phyloP scores from a whole-genome alignment of 495 filamentous ascomycete species.

The Aspergillus campestris region DNA sequence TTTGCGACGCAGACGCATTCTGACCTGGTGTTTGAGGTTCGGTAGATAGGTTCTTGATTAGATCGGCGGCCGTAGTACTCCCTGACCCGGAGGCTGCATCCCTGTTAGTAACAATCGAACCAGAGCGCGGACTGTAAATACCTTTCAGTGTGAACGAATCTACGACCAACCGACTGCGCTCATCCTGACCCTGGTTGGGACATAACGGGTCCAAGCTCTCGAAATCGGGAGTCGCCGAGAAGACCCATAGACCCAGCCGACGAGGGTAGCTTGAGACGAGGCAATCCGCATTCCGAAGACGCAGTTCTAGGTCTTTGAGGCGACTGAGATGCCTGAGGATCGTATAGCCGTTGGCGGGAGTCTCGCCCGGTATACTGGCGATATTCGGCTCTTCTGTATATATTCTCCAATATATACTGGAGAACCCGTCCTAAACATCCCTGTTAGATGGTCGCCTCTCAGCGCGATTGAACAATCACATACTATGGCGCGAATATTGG shows the following conservation, averaged over 20 bases:
- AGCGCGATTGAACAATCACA: slow-evolving; percentile 10
- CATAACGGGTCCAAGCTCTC: slow-evolving; percentile 26
- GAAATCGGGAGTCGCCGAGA: slow-evolving; percentile 36
- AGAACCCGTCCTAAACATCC: slow-evolving; percentile 36
- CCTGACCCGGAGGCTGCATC: slow-evolving; percentile 34
- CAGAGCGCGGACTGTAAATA: slow-evolving; percentile 2
- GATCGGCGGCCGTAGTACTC: slow-evolving; percentile 26
- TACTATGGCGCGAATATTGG: slow-evolving; percentile 41
- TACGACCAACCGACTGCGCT: slow-evolving; percentile 26
- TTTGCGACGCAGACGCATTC: slow-evolving; percentile 16
- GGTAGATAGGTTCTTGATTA: slow-evolving; percentile 30
- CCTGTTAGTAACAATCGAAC: background rate
- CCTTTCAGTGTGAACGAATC: slow-evolving; percentile 33
- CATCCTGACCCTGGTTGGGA: slow-evolving; percentile 19
- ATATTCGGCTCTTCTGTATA: slow-evolving; percentile 37
- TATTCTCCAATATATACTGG: slow-evolving; percentile 41
- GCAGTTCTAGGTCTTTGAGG: slow-evolving; percentile 37
- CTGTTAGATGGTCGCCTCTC: slow-evolving; percentile 12
- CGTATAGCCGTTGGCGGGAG: slow-evolving; percentile 31
- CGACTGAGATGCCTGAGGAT: slow-evolving; percentile 39
- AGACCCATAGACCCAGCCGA: slow-evolving; percentile 36
- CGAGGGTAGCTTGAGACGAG: slow-evolving; percentile 35
- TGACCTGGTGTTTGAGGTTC: slow-evolving; percentile 21
- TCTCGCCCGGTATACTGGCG: slow-evolving; percentile 26
- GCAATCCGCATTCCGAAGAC: slow-evolving; percentile 28